Evolutionary conservation across 257 asterid species (phyloP).

Genomic region (Penstemon newberryi): DNA sequence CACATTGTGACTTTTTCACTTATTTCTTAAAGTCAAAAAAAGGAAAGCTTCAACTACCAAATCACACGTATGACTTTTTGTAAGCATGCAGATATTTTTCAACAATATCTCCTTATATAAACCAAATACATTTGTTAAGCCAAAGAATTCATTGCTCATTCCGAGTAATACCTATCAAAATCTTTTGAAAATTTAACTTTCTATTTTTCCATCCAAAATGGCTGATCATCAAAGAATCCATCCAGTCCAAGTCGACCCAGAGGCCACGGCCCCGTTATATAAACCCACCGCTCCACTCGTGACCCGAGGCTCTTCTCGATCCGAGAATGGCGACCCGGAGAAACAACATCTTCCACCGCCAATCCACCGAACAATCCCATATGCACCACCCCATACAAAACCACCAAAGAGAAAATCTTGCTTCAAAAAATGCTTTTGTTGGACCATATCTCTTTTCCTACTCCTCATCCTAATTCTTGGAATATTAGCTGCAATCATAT

Average conservation of each 20-base stretch:
- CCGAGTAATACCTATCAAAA: too few species aligned
- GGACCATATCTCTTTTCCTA: conserved; percentile 53
- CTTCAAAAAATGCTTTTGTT: conserved; percentile 64
- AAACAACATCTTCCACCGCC: conserved; percentile 30
- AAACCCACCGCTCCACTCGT: conserved; percentile 69
- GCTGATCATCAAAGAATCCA: conserved; percentile 80
- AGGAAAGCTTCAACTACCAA: conserved; percentile 36
- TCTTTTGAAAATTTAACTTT: too few species aligned
- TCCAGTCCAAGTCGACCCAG: conserved; percentile 58
- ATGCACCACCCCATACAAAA: conserved; percentile 27
- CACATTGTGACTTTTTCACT: conserved; percentile 36
- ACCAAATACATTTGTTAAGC: conserved; percentile 19
- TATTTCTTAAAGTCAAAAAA: conserved; percentile 37
- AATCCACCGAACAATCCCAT: conserved; percentile 39
- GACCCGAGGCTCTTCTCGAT: conserved; percentile 49
- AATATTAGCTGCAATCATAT: conserved; percentile 58
- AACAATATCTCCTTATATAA: conserved; percentile 34
- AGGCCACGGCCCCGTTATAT: conserved; percentile 21
- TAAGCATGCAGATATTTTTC: conserved; percentile 20
- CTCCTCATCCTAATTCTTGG: conserved; percentile 48
- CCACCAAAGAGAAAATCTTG: conserved; percentile 59
- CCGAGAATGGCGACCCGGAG: conserved; percentile 87
- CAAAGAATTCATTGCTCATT: neutral
- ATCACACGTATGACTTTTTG: conserved; percentile 30
- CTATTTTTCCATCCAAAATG: conserved; percentile 33